phyloP scores from a whole-genome alignment of 108 stramenopile species.

The Cyclotella cryptica region DNA sequence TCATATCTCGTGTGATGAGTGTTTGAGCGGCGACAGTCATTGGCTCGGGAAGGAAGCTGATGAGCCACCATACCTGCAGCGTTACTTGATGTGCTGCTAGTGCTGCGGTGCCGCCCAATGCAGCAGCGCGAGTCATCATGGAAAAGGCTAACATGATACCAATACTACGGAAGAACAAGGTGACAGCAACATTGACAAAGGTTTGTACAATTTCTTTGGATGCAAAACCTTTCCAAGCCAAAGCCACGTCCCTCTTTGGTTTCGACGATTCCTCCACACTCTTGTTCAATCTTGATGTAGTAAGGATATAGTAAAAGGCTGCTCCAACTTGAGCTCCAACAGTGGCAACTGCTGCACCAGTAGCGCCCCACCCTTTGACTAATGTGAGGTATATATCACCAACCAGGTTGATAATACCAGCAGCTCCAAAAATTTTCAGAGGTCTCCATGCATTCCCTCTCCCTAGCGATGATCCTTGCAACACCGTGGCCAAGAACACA shows the following conservation, averaged over 20 bases:
- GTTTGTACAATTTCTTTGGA: slow-evolving; percentile 29
- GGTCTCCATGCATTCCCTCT: slow-evolving; percentile 53
- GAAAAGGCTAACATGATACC: slow-evolving; percentile 50
- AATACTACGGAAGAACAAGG: slow-evolving; percentile 28
- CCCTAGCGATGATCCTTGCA: slow-evolving; percentile 55
- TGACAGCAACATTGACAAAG: slow-evolving; percentile 43
- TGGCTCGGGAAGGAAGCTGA: slow-evolving; percentile 44
- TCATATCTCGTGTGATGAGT: slow-evolving; percentile 42
- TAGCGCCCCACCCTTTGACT: slow-evolving; percentile 55
- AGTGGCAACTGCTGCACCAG: slow-evolving; percentile 59
- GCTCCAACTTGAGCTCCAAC: slow-evolving; percentile 54
- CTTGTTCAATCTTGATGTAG: slow-evolving; percentile 30
- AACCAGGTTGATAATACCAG: slow-evolving; percentile 49
- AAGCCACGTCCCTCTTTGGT: slow-evolving; percentile 40
- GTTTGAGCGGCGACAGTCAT: slow-evolving; percentile 44
- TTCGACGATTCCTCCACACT: slow-evolving; percentile 39
- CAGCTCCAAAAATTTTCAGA: slow-evolving; percentile 55
- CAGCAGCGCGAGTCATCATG: slow-evolving; percentile 47
- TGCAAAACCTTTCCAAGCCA: slow-evolving; percentile 41
- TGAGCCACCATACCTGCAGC: slow-evolving; percentile 49
- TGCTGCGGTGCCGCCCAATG: slow-evolving; percentile 40
- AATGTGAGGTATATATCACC: slow-evolving; percentile 50
- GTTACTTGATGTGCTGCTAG: slow-evolving; percentile 62
- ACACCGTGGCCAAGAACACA: slow-evolving; percentile 55
- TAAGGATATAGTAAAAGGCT: slow-evolving; percentile 33